These are phyloP conservation scores for Septoria linicola DNA, from an alignment of 2,329 filamentous ascomycete genomes.

Conservation along the genomic window DNA sequence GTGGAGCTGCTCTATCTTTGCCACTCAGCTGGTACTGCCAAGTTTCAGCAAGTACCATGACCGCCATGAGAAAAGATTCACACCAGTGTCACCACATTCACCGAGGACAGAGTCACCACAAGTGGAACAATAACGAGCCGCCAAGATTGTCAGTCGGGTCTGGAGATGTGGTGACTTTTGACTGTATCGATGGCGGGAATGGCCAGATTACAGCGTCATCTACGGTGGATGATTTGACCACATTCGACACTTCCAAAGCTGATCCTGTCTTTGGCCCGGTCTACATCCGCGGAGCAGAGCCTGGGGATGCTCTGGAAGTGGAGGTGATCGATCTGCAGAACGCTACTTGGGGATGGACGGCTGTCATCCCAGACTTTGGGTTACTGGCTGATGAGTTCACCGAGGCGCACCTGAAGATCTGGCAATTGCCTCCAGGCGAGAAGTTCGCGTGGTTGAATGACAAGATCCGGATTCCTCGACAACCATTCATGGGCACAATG, in stretches of 20 bases:
- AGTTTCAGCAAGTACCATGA: not conserved
- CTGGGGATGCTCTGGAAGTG: constrained; percentile 25
- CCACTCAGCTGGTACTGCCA: not conserved
- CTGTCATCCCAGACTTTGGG: constrained; percentile 24
- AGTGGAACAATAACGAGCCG: constrained; percentile 22
- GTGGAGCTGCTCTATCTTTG: constrained; percentile 1
- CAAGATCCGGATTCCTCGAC: constrained; percentile 19
- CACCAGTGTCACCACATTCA: constrained; percentile 24
- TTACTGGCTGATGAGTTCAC: constrained; percentile 23
- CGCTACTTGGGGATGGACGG: constrained; percentile 26
- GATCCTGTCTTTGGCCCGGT: constrained; percentile 28
- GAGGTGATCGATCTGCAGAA: constrained; percentile 24
- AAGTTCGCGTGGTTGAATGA: constrained; percentile 21
- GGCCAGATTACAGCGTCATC: constrained; percentile 23
- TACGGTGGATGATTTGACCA: constrained; percentile 14
- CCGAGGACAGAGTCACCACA: constrained; percentile 23
- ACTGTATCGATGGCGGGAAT: constrained; percentile 26
- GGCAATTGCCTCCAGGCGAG: constrained; percentile 17
- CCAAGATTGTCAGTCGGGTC: constrained; percentile 21
- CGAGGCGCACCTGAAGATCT: constrained; percentile 23
- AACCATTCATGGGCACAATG: constrained; percentile 28
- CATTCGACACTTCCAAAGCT: constrained; percentile 20
- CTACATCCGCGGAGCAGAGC: constrained; percentile 24
- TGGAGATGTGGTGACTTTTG: constrained; percentile 25
- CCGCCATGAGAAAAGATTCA: constrained; percentile 12